Evolutionary conservation across 805 yeast genomes (phyloP), one percentile per base, ranked within the genome.

Genomic region (Yamadazyma sp.): DNA sequence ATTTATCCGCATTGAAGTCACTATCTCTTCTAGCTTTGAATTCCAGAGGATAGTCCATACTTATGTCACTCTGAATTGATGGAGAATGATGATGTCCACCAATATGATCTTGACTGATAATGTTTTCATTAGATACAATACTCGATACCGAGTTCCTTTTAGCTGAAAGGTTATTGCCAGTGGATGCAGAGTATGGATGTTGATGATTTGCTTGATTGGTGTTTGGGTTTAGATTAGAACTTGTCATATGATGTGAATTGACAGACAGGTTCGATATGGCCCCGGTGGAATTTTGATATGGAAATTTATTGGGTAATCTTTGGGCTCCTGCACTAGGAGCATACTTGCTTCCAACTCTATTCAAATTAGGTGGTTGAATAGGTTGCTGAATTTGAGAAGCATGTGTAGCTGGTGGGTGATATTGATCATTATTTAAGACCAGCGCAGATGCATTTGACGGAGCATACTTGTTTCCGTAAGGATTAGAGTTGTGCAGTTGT

Each of bases 1-100:
- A 9, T 15, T 27, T 27, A 15, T 20, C 24, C 5, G 11, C 6
- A 14, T 30, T 15, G 27, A 35, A 19, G 21, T 34, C 42, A 23
- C 36, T 31, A 5, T 21, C 33, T 21, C 43, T 34, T 35, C 36
- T 35, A 12, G 18, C 24, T 36, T 50, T 56, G 39, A 56, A 52
- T 13, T 56, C 61, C 33, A 37, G 45, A 3, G 61, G 61, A 39
- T 53, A 56, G 33, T 57, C 63, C 35, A 54, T 38, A 30, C 62
- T 57, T 7, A 56, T 43, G 37, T 59, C 65, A 42, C 65, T 59
- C 20, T 58, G 63, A 16, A 51, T 38, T 3, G 62, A 52, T 5
- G 64, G 56, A 2, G 64, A 52, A 35, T 48, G 55, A 7, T 42
- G 40, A 31, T 50, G 53, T 11, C 30, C 39, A 16, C 45, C 33